A percentile compares a stretch with the other conserved stretches of the same genome.
Evolutionary conservation across 192 early-diverging fungal species (phyloP).

Genomic region (Coemansia sp.): DNA sequence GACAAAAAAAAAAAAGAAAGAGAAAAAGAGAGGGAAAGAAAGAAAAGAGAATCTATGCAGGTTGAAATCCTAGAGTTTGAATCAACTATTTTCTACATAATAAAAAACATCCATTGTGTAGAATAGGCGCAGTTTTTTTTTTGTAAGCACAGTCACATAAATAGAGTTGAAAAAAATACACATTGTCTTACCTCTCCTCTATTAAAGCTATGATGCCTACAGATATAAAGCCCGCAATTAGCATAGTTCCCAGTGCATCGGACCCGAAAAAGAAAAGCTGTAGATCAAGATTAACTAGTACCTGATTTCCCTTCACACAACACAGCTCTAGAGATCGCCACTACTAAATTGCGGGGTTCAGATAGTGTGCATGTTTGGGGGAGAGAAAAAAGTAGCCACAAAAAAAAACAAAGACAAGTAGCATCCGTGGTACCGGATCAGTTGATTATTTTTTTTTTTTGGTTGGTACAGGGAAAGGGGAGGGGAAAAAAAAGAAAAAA

Average conservation of each 20-base stretch:
- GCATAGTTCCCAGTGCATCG: not conserved
- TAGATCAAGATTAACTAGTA: not conserved
- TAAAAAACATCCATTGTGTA: not conserved
- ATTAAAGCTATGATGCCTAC: not conserved
- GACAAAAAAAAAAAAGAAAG: not conserved
- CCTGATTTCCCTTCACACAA: not conserved
- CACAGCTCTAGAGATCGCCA: not conserved
- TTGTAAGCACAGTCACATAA: not conserved
- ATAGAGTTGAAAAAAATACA: too few relatives aligned
- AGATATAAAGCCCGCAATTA: not conserved
- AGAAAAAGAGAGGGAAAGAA: not conserved
- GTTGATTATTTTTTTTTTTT: not conserved
- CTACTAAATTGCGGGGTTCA: not conserved
- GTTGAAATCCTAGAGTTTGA: not conserved
- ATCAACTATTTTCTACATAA: not conserved
- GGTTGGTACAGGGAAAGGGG: not conserved
- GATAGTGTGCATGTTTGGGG: conserved; percentile 5
- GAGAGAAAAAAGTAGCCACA: not conserved
- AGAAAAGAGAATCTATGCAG: not conserved
- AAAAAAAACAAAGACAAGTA: not conserved
- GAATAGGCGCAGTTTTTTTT: not conserved
- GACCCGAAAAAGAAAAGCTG: not conserved
- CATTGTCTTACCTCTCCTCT: not conserved
- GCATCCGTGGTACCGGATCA: conserved; percentile 5
- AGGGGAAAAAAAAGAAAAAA: too few relatives aligned